phyloP scores from a whole-genome alignment of 805 yeast genomes.

The Tanozyma kutaoensis region DNA sequence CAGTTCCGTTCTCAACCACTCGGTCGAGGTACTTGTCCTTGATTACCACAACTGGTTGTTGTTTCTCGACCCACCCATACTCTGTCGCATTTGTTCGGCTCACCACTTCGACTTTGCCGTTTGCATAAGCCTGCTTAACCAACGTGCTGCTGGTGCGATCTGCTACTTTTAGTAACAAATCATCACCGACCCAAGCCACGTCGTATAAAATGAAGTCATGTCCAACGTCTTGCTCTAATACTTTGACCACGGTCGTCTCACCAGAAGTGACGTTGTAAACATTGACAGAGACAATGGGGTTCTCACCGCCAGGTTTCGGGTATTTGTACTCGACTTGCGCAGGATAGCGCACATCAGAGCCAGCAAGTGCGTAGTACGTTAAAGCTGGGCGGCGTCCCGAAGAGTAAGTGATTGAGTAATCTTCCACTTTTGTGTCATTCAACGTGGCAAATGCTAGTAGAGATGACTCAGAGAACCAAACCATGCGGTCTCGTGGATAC shows the following conservation, averaged over 20 bases:
- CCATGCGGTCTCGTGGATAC: slow-evolving; percentile 37
- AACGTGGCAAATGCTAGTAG: too few relatives aligned
- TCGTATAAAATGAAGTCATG: slow-evolving; percentile 9
- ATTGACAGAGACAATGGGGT: slow-evolving; percentile 40
- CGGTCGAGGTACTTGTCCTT: slow-evolving; percentile 9
- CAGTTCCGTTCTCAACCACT: slow-evolving; percentile 7
- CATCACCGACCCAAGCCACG: slow-evolving; percentile 9
- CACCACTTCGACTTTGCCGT: slow-evolving; percentile 1
- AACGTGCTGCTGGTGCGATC: slow-evolving; percentile 10
- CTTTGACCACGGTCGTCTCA: slow-evolving; percentile 2
- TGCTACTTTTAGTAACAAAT: slow-evolving; percentile 7
- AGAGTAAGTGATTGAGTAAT: too few relatives aligned
- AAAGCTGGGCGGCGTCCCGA: too few relatives aligned
- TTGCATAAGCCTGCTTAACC: slow-evolving; percentile 5
- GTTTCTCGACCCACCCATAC: slow-evolving; percentile 12
- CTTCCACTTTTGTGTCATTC: slow-evolving; percentile 47
- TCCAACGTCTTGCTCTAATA: slow-evolving; percentile 3
- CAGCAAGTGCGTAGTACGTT: slow-evolving; percentile 33
- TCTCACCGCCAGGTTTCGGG: slow-evolving; percentile 60
- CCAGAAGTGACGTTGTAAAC: slow-evolving; percentile 31
- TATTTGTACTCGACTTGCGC: slow-evolving; percentile 34
- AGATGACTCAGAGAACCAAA: too few relatives aligned
- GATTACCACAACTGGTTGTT: slow-evolving; percentile 5
- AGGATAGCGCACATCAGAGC: slow-evolving; percentile 31
- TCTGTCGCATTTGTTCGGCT: slow-evolving; percentile 4